These are phyloP conservation scores for Lachnellula hyalina DNA, from an alignment of 2,329 filamentous ascomycete genomes.

Conservation along the genomic window DNA sequence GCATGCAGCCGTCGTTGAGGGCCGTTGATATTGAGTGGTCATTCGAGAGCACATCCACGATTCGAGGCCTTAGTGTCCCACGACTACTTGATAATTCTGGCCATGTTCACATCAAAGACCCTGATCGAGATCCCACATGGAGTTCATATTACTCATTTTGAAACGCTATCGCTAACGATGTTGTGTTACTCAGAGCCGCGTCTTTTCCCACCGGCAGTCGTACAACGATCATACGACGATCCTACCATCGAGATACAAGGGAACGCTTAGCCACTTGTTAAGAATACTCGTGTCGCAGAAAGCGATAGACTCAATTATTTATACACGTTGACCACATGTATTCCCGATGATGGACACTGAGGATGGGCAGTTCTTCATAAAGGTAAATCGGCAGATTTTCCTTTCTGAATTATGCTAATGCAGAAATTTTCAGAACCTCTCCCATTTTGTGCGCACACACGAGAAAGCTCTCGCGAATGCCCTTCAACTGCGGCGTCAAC, in stretches of 20 bases:
- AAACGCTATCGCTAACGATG: constrained; percentile 18
- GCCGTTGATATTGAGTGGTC: neutral
- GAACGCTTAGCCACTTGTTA: constrained; percentile 19
- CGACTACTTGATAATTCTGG: no score
- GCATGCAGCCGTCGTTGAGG: constrained; percentile 2
- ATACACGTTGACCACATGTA: constrained; percentile 37
- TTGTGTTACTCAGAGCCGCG: constrained; percentile 26
- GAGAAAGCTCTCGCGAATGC: constrained; percentile 97
- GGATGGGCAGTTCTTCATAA: constrained; percentile 86
- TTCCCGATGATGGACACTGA: constrained; percentile 58
- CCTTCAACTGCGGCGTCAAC: constrained; percentile 75
- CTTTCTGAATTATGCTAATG: neutral
- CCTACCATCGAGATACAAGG: constrained; percentile 22
- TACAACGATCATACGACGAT: constrained; percentile 15
- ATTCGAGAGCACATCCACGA: neutral
- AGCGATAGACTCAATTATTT: constrained; percentile 18
- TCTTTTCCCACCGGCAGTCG: constrained; percentile 17
- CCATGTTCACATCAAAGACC: no score
- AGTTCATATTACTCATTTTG: neutral
- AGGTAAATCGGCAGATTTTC: constrained; percentile 47
- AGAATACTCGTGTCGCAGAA: constrained; percentile 16
- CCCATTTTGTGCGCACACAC: constrained; percentile 92
- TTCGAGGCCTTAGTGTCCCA: neutral
- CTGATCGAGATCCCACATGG: no score
- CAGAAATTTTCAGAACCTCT: constrained; percentile 65